phyloP scores from a whole-genome alignment of 805 yeast genomes.

The Lipomyces kockii region DNA sequence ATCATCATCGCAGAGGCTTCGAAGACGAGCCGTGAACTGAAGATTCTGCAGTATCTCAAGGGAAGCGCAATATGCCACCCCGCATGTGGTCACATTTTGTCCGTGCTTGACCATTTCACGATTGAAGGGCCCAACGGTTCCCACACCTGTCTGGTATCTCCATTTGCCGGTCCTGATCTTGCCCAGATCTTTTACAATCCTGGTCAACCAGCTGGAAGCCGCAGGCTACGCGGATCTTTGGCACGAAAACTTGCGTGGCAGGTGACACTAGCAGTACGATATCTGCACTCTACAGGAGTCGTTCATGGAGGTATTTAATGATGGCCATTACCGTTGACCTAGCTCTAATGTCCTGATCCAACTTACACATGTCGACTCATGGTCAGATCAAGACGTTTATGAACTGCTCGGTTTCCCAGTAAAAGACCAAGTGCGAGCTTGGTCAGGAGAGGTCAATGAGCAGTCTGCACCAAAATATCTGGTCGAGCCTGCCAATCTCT shows the following conservation, averaged over 20 bases:
- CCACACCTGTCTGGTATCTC: not conserved
- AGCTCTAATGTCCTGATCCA: not conserved
- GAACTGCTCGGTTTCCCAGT: not conserved
- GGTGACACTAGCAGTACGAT: not conserved
- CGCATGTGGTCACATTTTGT: not conserved
- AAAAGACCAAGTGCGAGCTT: not conserved
- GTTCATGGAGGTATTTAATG: not conserved
- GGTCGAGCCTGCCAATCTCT: slow-evolving; percentile 1
- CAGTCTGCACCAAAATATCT: not conserved
- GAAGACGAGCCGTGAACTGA: not conserved
- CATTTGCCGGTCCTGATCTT: not conserved
- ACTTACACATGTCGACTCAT: not conserved
- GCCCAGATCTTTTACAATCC: not conserved
- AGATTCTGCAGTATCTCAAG: slow-evolving; percentile 4
- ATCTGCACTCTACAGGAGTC: slow-evolving; percentile 1
- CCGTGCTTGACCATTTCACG: not conserved
- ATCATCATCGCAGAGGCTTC: not conserved
- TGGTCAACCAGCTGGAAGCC: not conserved
- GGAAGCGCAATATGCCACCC: not conserved
- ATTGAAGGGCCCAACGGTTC: not conserved
- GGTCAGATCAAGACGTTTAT: not conserved
- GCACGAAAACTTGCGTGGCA: slow-evolving; percentile 1
- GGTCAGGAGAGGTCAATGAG: not conserved
- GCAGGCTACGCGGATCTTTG: not conserved
- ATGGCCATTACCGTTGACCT: not conserved